A percentile compares a stretch with the other conserved stretches of the same genome.
Conservation (phyloP, 2,329 filamentous ascomycete species). For the Neospermospora avenae region DNA sequence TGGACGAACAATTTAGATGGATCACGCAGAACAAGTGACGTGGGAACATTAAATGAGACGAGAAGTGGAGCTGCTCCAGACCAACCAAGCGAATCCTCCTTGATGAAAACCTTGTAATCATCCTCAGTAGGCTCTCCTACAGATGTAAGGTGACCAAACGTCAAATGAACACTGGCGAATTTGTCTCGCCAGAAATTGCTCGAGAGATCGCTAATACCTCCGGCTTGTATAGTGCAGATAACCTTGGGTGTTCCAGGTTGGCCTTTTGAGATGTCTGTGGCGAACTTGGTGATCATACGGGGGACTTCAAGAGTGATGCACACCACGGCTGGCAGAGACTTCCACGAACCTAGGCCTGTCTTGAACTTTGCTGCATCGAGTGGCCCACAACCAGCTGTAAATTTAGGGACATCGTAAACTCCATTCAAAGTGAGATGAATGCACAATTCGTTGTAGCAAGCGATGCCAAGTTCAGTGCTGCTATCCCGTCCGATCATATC, state of each 20-base stretch:
- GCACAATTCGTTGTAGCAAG: background rate
- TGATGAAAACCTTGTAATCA: background rate
- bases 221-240: background rate
- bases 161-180: conserved; percentile 9
- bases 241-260: background rate
- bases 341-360: background rate
- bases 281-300: background rate
- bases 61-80: conserved; percentile 1
- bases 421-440: background rate
- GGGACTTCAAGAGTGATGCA: conserved; percentile 14
- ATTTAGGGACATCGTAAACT: background rate
- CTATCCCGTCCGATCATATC: background rate
- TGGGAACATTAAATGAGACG: conserved; percentile 8
- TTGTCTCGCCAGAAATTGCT: background rate
- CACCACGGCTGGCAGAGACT: conserved; percentile 1
- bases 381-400: background rate
- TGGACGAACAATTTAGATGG: background rate
- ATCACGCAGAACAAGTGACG: background rate
- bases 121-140: background rate
- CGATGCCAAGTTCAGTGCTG: background rate
- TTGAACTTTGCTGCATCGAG: background rate
- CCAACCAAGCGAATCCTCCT: conserved; percentile 9
- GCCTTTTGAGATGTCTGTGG: background rate
- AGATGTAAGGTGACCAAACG: conserved; percentile 5
- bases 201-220: background rate